Conservation (phyloP, 495 filamentous ascomycete species). For the Neurospora cerealis region DNA sequence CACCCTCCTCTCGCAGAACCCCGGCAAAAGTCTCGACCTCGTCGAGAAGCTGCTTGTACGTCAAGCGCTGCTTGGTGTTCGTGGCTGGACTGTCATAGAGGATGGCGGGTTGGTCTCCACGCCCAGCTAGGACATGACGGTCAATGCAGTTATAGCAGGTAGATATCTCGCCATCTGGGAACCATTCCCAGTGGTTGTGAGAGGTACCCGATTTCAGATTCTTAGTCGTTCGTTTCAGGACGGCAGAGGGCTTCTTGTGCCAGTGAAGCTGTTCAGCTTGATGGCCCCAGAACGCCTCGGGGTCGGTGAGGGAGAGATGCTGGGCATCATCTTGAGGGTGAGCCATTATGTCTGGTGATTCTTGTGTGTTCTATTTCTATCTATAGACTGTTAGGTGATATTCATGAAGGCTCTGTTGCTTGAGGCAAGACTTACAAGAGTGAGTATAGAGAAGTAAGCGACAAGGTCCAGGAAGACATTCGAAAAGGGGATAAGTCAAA, state of each 20-base stretch:
- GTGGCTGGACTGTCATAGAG: slow-evolving; percentile 85
- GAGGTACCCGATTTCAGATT: slow-evolving; percentile 26
- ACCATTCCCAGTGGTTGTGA: slow-evolving; percentile 67
- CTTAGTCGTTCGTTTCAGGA: slow-evolving; percentile 32
- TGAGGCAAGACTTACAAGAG: neutral
- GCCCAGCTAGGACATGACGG: slow-evolving; percentile 67
- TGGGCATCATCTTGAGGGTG: slow-evolving; percentile 43
- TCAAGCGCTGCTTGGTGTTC: slow-evolving; percentile 57
- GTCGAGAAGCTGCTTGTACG: slow-evolving; percentile 64
- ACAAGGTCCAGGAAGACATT: neutral
- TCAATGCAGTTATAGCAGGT: slow-evolving; percentile 88
- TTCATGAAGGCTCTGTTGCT: neutral
- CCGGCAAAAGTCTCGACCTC: slow-evolving; percentile 80
- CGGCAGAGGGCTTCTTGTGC: slow-evolving; percentile 56
- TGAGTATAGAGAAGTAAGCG: neutral
- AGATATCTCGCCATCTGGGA: slow-evolving; percentile 79
- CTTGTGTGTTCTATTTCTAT: neutral
- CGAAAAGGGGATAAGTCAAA: neutral
- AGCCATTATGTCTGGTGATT: slow-evolving; percentile 6
- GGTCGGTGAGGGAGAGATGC: slow-evolving; percentile 44
- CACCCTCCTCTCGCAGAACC: slow-evolving; percentile 73
- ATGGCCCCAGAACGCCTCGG: slow-evolving; percentile 65
- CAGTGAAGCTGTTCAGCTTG: slow-evolving; percentile 70
- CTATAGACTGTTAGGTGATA: neutral
- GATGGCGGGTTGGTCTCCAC: slow-evolving; percentile 64